Base-by-base conservation (phyloP, 1,284 basidiomycete species). In the Irpex sp. region DNA sequence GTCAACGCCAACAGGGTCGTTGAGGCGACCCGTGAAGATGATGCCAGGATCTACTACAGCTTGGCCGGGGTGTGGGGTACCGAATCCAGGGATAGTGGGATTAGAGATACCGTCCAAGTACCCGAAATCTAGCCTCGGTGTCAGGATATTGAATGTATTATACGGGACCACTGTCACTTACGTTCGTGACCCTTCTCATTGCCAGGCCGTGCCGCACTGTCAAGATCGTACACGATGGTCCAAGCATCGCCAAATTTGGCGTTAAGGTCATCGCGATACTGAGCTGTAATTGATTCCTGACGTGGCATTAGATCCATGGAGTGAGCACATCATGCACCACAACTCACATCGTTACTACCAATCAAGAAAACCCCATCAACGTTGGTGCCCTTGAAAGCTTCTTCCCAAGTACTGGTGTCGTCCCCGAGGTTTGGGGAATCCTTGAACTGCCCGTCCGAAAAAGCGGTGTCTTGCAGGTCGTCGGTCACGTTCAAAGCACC, bases 1-100 rank as follows among this genome's bases (percentile, higher is more conserved):
- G n/a, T n/a, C n/a, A n/a, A n/a, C n/a, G n/a, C n/a, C n/a, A n/a
- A 11, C 31, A n/a, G 61, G n/a, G 58, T 75, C 74, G 26, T 73
- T 73, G 39, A 57, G 51, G 59, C 73, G 72, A 3, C 74, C 74
- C 59, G 71, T 65, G 19, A 76, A 59, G 53, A 75, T 67, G 19
- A 75, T 70, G 17, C 74, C 74, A 13, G 71, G 68, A 55, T 72
- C 65, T 13, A 72, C 70, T 35, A 69, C 58, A 21, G 61, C 58
- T 60, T 75, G 73, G 6, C 73, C 74, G 4, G 69, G 67, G 19
- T 65, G 58, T 33, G 69, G 69, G 54, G 74, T 72, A 33, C 73
- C 74, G 59, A 74, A 74, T 9, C 74, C 74, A 60, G 70, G 64
- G 37, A 76, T 61, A 53, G 70, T 63, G 19, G 72, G 72, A 59